Conservation (phyloP, 345 rosid genomes). For the Jatropha curcas region DNA sequence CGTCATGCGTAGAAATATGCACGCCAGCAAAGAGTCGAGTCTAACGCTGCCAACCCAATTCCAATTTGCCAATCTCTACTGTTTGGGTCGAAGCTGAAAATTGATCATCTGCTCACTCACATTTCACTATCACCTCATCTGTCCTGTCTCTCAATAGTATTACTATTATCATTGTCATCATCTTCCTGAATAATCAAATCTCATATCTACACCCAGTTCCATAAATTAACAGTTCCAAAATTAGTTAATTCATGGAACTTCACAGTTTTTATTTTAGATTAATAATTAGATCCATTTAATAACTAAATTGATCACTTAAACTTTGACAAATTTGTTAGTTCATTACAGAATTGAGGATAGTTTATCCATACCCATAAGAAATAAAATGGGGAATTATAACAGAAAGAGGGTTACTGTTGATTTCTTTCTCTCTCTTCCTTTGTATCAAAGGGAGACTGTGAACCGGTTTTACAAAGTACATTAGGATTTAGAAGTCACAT, state of each 20-base stretch:
- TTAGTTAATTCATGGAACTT: too few relatives aligned
- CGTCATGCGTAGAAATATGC: not conserved
- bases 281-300: too few relatives aligned
- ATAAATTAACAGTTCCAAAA: too few relatives aligned
- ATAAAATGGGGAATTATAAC: not conserved
- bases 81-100: not conserved
- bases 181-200: too few relatives aligned
- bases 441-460: not conserved
- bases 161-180: not conserved
- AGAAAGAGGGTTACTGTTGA: not conserved
- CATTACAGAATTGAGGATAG: too few relatives aligned
- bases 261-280: too few relatives aligned
- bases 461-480: slow-evolving; percentile 6
- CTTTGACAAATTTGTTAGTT: too few relatives aligned
- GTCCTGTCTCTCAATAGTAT: too few relatives aligned
- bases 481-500: not conserved
- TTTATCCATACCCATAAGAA: too few relatives aligned
- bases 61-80: not conserved
- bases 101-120: not conserved
- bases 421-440: not conserved
- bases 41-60: not conserved
- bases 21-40: not conserved
- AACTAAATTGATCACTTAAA: too few relatives aligned
- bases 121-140: not conserved
- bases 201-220: too few relatives aligned